Evolutionary conservation across 2,329 filamentous ascomycete genomes (phyloP), one percentile per base, ranked within the genome.

Genomic region (Aureobasidium mangrovei): DNA sequence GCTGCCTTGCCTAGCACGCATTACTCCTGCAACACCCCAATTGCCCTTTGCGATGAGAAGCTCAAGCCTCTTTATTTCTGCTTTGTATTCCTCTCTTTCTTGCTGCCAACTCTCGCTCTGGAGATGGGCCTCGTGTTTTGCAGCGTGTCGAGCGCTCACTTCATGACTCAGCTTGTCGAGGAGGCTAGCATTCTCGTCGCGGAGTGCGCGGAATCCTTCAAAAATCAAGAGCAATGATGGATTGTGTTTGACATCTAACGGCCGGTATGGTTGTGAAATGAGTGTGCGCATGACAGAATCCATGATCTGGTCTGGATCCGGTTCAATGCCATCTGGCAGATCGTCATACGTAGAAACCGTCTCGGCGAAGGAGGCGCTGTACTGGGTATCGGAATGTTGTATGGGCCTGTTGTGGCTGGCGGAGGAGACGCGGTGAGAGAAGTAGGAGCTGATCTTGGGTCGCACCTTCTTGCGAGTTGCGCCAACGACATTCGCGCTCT

Each of bases 1-100:
- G 57, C 70, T 74, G 26, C 67, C 67, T 58, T 73, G 68, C 29
- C 73, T 65, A 27, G 70, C 72, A 28, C 67, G 63, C 10, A 72
- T 67, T 24, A 75, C 64, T 48, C 69, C 70, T 24, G 68, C 63
- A 51, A 75, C 62, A 7, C 73, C 72, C 8, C 72, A 72, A 28
- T 67, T 65, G 6, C 71, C 67, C 46, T 67, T 67, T 2, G 70
- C 69, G 54, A 75, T 72, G 28, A 75, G 57, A 3, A 74, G 56
- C 59, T 75, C 73, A 10, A 75, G 64, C 12, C 72, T 68, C 55
- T 69, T 72, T 49, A 74, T 68, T 56, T 75, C 72, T 3, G 65
- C 65, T 38, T 68, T 65, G 58, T 71, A 74, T 12, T 63, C 61
- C 39, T 61, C 60, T 55, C 69, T 66, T 51, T 67, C 63, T 7